These are phyloP conservation scores for Hypocrella siamensis DNA, from an alignment of 2,329 filamentous ascomycete species.

Conservation along the genomic window DNA sequence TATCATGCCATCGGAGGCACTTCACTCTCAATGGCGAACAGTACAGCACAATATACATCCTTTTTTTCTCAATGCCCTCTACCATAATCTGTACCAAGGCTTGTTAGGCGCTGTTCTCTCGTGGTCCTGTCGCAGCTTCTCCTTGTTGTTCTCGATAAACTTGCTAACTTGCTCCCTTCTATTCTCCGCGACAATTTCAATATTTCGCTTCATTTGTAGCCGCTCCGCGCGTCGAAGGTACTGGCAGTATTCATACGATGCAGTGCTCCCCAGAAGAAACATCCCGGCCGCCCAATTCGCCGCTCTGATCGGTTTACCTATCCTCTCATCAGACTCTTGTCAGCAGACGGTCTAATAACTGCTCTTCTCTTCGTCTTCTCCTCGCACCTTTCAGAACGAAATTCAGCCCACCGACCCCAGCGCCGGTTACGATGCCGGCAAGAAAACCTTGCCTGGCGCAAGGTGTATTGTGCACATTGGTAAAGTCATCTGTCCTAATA, in stretches of 20 bases:
- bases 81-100: conserved; percentile 45
- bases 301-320: conserved; percentile 28
- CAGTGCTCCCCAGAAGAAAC: conserved; percentile 54
- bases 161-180: conserved; percentile 29
- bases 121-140: conserved; percentile 14
- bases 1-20: too few species aligned
- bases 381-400: conserved; percentile 59
- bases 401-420: conserved; percentile 57
- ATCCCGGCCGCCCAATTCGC: conserved; percentile 76
- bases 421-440: conserved; percentile 67
- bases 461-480: conserved; percentile 59
- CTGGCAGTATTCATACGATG: conserved; percentile 74
- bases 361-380: too few species aligned
- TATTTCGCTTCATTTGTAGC: conserved; percentile 68
- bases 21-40: not conserved
- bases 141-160: conserved; percentile 25
- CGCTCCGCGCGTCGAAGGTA: conserved; percentile 58
- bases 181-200: conserved; percentile 46
- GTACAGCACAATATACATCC: not conserved
- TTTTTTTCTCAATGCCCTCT: too few species aligned
- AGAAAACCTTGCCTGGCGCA: conserved; percentile 74
- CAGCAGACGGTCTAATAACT: too few species aligned
- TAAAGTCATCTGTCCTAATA: conserved; percentile 53
- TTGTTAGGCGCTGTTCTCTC: conserved; percentile 19
- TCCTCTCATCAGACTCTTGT: not conserved